Percentiles rank a stretch among this genome's conserved stretches.
Evolutionary conservation across 1,284 basidiomycete species (phyloP).

Genomic region (Moesziomyces parantarcticus): DNA sequence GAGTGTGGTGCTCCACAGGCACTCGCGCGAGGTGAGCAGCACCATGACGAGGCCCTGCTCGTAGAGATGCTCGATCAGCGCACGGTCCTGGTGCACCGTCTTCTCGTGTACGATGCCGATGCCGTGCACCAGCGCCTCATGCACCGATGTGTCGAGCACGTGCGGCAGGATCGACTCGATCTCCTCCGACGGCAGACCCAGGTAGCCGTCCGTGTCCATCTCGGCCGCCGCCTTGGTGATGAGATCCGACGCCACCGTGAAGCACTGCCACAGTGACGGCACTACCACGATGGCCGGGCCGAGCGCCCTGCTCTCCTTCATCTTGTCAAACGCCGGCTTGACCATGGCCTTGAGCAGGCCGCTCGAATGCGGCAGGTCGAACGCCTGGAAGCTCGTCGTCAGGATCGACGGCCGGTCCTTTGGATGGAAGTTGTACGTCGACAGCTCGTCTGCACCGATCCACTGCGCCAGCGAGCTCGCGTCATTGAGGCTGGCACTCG

Average conservation of each 20-base stretch:
- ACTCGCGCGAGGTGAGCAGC: constrained; percentile 82
- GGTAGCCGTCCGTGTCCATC: constrained; percentile 77
- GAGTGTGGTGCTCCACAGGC: constrained; percentile 86
- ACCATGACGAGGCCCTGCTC: constrained; percentile 83
- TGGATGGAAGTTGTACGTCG: constrained; percentile 82
- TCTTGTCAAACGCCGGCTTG: constrained; percentile 80
- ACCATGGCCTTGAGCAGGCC: constrained; percentile 91
- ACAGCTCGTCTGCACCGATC: constrained; percentile 78
- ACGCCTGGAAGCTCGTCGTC: constrained; percentile 77
- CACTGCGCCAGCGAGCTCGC: constrained; percentile 82
- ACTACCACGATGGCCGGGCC: constrained; percentile 83
- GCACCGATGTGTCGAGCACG: constrained; percentile 77
- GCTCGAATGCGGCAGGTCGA: constrained; percentile 86
- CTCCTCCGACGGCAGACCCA: constrained; percentile 72
- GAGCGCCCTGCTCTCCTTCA: constrained; percentile 71
- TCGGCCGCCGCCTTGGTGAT: constrained; percentile 87
- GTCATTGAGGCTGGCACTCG: constrained; percentile 83
- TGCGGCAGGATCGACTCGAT: constrained; percentile 75
- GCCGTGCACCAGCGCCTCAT: constrained; percentile 85
- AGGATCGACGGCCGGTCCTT: constrained; percentile 85
- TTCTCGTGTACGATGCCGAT: constrained; percentile 88
- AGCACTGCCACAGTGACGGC: constrained; percentile 84
- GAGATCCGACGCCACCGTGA: constrained; percentile 81
- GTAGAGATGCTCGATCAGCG: constrained; percentile 83
- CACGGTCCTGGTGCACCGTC: constrained; percentile 78